phyloP scores from a whole-genome alignment of 2,329 filamentous ascomycete genomes.

The Claviceps maximensis region DNA sequence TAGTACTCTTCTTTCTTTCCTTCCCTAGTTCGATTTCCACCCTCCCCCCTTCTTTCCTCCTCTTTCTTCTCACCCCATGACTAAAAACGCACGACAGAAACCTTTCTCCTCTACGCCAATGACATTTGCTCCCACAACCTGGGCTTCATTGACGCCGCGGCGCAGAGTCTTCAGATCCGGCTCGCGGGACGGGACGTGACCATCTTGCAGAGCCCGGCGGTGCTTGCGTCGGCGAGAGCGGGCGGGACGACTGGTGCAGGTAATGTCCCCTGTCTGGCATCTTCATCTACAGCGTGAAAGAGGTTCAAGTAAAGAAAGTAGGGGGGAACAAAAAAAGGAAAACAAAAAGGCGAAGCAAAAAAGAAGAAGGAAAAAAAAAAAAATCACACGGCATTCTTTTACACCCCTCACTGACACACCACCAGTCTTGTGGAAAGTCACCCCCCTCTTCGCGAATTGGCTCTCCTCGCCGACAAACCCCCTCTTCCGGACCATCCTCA shows the following conservation, averaged over 20 bases:
- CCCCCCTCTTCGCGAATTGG: slow-evolving; percentile 72
- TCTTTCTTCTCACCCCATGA: background rate
- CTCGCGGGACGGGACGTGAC: slow-evolving; percentile 58
- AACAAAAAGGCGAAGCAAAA: too few species aligned
- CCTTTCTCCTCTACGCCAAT: slow-evolving; percentile 74
- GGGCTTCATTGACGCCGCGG: slow-evolving; percentile 69
- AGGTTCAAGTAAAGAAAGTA: too few species aligned
- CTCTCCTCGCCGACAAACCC: slow-evolving; percentile 50
- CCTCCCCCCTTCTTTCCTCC: too few species aligned
- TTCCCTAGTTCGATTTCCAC: too few species aligned
- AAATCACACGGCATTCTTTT: background rate
- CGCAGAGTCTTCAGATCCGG: slow-evolving; percentile 49
- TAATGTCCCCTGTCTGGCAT: slow-evolving; percentile 18
- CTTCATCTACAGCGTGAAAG: too few species aligned
- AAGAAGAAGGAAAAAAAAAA: background rate
- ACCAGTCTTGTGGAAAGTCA: slow-evolving; percentile 80
- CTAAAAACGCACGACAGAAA: slow-evolving; percentile 45
- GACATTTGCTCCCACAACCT: slow-evolving; percentile 62
- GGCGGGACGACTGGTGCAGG: slow-evolving; percentile 44
- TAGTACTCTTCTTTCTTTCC: too few species aligned
- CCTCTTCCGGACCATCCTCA: slow-evolving; percentile 44
- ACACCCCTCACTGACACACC: too few species aligned
- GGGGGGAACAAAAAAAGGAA: too few species aligned
- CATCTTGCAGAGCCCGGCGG: slow-evolving; percentile 70
- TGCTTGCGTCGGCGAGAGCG: slow-evolving; percentile 63